A percentile compares a stretch with the other conserved stretches of the same genome.
Conservation (phyloP, 2,329 filamentous ascomycete genomes). For the Scleromitrula shiraiana region DNA sequence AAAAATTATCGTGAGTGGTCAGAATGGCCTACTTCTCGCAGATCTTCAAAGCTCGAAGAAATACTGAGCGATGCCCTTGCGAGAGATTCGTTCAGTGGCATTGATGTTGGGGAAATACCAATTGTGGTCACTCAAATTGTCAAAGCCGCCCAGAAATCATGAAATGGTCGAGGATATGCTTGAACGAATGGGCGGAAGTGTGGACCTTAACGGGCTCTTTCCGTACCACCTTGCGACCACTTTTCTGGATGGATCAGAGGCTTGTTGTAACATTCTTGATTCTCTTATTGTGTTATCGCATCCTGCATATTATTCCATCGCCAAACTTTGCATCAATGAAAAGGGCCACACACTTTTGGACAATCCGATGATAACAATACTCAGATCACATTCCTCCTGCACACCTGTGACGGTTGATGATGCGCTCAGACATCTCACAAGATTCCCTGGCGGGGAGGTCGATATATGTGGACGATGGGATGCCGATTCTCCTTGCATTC, state of each 20-base stretch:
- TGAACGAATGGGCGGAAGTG: not conserved
- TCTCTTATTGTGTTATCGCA: not conserved
- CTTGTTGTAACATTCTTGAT: not conserved
- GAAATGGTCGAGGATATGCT: fast-evolving
- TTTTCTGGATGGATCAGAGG: not conserved
- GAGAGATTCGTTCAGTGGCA: not conserved
- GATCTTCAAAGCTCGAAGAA: not conserved
- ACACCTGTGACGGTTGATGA: not conserved
- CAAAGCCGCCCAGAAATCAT: not conserved
- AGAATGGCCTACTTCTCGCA: not conserved
- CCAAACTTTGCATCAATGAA: not conserved
- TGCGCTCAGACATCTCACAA: not conserved
- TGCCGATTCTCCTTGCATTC: not conserved
- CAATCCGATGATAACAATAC: not conserved
- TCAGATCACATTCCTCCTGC: not conserved
- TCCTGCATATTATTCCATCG: not conserved
- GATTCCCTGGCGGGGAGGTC: not conserved
- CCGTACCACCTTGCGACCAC: not conserved
- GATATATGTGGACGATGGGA: not conserved
- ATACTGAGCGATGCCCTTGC: not conserved
- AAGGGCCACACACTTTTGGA: not conserved
- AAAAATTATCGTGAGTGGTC: too few species aligned
- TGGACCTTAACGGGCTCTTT: not conserved
- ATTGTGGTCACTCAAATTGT: not conserved
- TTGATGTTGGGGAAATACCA: not conserved